Base-by-base conservation (phyloP, 2,329 filamentous ascomycete genomes). In the Colletotrichum kahawae region DNA sequence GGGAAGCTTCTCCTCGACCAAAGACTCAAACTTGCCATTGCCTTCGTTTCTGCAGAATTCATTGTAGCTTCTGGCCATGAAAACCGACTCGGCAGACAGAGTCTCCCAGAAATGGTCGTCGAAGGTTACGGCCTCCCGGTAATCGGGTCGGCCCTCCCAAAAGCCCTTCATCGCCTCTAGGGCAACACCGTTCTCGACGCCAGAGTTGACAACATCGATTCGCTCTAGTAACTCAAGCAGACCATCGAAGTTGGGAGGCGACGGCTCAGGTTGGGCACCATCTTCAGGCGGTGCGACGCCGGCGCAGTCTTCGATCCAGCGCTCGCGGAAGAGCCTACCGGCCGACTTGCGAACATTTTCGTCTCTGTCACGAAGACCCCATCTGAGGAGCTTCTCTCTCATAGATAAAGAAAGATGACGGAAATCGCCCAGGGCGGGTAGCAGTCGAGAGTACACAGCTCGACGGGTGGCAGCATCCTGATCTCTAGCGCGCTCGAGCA, bases 271-370 rank as follows among this genome's bases (percentile, higher is more conserved):
- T 63, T 89, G 89, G 34, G 90, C 90, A 12, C 90, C 86, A 51
- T 91, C 91, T 21, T 88, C 88, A 64, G 91, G 90, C 48, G 92
- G 90, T 9, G 89, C 87, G 2, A 90, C 88, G 3, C 93, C 93
- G 7, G 94, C 95, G 79, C 96, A 98, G 81, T 98, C 95, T 81
- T 98, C 96, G 76, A 99, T 96, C 97, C 97, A 99, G n/a, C 95
- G 92, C 81, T 98, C 96, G 76, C 94, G 92, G 86, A 99, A 99
- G 8, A 98, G 88, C 60, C 95, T 93, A 9, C 94, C 95, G 5
- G 97, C 95, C 10, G 96, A 96, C 83, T 98, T 98, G 67, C 96
- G 92, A 14, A 99, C 97, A 79, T 94, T 95, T 78, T 98, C 96
- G 78, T 99, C 97, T 83, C 97, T 92, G 82, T 99, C 97, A 51